Percentiles rank a stretch among this genome's conserved stretches.
phyloP scores from a whole-genome alignment of 192 early-diverging fungal genomes.

The Fimicolochytrium jonesii region DNA sequence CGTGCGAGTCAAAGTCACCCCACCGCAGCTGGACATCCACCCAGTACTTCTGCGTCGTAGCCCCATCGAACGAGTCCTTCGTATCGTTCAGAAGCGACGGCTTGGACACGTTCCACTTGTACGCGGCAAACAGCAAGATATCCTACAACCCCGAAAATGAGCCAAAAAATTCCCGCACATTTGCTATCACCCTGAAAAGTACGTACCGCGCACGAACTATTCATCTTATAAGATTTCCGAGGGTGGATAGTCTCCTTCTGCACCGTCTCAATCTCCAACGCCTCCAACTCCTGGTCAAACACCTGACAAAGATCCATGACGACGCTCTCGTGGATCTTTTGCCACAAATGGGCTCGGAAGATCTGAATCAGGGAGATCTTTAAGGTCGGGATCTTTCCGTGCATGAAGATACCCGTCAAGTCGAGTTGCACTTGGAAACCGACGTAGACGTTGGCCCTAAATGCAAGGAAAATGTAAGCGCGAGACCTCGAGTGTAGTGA shows the following conservation, averaged over 20 bases:
- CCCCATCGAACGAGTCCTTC: slow-evolving; percentile 93
- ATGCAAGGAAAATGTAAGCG: background rate
- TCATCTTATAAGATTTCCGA: slow-evolving; percentile 99
- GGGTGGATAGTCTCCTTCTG: slow-evolving; percentile 99
- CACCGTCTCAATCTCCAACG: slow-evolving; percentile 95
- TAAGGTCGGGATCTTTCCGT: slow-evolving; percentile 98
- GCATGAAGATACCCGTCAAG: slow-evolving; percentile 99
- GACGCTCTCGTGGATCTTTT: slow-evolving; percentile 88
- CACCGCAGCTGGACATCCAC: slow-evolving; percentile 97
- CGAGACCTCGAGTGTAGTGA: background rate
- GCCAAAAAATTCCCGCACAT: no score
- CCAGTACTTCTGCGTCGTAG: slow-evolving; percentile 96
- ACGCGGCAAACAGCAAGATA: slow-evolving; percentile 91
- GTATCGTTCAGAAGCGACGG: slow-evolving; percentile 90
- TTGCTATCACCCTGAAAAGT: no score
- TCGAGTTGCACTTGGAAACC: slow-evolving; percentile 99
- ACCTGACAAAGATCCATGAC: slow-evolving; percentile 69
- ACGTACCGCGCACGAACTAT: slow-evolving; percentile 84
- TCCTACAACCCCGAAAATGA: slow-evolving; percentile 43
- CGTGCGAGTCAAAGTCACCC: slow-evolving; percentile 99
- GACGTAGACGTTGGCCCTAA: slow-evolving; percentile 91
- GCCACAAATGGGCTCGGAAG: slow-evolving; percentile 98
- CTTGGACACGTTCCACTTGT: slow-evolving; percentile 97
- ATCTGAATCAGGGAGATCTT: slow-evolving; percentile 99
- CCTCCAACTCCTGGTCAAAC: slow-evolving; percentile 95